These are phyloP conservation scores for Rehmannia glutinosa DNA, from an alignment of 257 asterid species.

Conservation along the genomic window DNA sequence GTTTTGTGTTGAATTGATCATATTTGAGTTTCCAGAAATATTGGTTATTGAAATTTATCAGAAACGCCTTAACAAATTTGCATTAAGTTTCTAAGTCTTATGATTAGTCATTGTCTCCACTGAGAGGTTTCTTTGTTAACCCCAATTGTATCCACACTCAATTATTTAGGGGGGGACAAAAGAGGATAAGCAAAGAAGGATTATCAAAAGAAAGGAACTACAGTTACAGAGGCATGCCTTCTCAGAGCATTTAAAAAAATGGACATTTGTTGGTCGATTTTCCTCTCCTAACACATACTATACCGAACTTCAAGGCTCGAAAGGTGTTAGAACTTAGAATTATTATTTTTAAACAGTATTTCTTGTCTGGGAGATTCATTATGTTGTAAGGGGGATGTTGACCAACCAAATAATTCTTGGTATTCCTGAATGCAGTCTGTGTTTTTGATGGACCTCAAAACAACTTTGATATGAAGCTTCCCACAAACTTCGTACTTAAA, in stretches of 20 bases:
- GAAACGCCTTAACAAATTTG: no score
- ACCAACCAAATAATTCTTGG: background rate
- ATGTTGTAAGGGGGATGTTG: background rate
- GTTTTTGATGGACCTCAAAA: background rate
- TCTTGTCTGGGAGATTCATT: background rate
- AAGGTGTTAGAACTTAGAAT: background rate
- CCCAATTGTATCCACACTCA: background rate
- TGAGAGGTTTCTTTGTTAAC: background rate
- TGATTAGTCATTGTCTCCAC: background rate
- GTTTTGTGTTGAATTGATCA: background rate
- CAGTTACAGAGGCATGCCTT: no score
- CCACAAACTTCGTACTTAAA: background rate
- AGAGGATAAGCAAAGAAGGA: background rate
- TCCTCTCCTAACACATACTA: background rate
- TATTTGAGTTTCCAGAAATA: background rate
- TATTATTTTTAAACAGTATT: no score
- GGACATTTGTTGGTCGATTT: background rate
- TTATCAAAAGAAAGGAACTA: background rate
- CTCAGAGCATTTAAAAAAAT: background rate
- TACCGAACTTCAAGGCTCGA: background rate
- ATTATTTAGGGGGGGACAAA: background rate
- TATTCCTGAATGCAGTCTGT: background rate
- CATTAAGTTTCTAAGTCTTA: background rate
- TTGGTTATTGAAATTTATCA: background rate
- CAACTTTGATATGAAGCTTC: background rate